Evolutionary conservation across 148 eudicot genomes (phyloP).

Genomic region (Rhododendron ferrugineum): DNA sequence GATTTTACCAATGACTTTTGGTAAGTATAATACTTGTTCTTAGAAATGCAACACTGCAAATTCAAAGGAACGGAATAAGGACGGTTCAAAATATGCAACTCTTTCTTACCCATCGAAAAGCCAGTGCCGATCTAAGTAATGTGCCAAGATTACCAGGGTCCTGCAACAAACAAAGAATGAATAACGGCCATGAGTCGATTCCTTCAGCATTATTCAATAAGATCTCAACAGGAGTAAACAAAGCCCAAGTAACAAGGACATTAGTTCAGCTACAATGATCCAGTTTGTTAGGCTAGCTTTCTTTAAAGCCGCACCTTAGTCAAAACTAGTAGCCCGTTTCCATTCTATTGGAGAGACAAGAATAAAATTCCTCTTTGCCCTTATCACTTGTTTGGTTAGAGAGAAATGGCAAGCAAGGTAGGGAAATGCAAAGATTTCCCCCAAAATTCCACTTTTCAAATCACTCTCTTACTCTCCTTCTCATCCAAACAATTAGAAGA

Average conservation of each 20-base stretch:
- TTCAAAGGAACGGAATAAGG: neutral
- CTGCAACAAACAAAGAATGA: constrained; percentile 32
- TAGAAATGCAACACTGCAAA: neutral
- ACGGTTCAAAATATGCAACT: neutral
- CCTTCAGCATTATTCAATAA: neutral
- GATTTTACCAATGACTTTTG: neutral
- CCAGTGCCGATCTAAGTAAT: constrained; percentile 80
- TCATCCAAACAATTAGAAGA: neutral
- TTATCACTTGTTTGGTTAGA: neutral
- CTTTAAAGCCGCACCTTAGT: neutral
- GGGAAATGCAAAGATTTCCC: neutral
- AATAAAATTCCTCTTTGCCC: neutral
- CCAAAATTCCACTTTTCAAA: neutral
- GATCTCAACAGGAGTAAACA: neutral
- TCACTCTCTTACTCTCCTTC: neutral
- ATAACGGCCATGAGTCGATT: neutral
- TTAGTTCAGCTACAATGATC: neutral
- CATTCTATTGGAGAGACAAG: neutral
- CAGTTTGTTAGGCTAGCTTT: neutral
- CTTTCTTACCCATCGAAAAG: constrained; percentile 78
- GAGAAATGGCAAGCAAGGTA: neutral
- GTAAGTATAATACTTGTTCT: neutral
- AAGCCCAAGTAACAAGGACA: neutral
- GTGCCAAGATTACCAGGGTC: constrained; percentile 99
- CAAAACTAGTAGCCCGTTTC: neutral